A percentile compares a stretch with the other conserved stretches of the same genome.
Evolutionary conservation across 2,329 filamentous ascomycete species (phyloP).

Genomic region (Meredithiella fracta): DNA sequence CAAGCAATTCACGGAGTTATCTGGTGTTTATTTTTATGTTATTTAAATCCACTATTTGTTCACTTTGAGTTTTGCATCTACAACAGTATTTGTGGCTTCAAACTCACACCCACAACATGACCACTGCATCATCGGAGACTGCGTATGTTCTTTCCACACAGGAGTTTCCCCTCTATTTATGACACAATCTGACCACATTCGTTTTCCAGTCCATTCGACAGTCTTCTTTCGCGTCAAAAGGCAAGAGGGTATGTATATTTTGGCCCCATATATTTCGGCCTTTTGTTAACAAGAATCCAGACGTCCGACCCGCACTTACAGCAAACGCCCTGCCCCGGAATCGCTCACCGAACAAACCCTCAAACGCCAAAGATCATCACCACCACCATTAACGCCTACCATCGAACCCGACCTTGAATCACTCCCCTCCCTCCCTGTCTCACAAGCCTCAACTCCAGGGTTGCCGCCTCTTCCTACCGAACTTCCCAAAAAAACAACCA

Average conservation of each 20-base stretch:
- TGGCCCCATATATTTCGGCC: background rate
- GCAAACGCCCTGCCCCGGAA: constrained; percentile 21
- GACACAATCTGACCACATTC: background rate
- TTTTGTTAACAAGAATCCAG: constrained; percentile 1
- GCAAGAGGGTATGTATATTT: constrained; percentile 8
- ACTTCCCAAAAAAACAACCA: constrained; percentile 12
- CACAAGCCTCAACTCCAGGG: background rate
- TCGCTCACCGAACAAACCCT: constrained; percentile 17
- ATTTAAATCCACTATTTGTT: background rate
- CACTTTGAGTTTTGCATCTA: background rate
- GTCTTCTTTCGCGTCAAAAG: constrained; percentile 8
- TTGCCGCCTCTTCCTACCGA: background rate
- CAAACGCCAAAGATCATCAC: constrained; percentile 18
- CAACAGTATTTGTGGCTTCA: background rate
- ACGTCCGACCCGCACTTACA: constrained; percentile 24
- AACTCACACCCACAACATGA: background rate
- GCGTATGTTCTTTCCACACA: constrained; percentile 2
- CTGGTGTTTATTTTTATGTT: no score
- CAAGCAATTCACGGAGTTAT: no score
- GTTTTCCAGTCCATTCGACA: constrained; percentile 7
- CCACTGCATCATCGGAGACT: constrained; percentile 2
- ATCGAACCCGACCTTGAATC: constrained; percentile 4
- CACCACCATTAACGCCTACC: background rate
- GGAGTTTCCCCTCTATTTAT: background rate
- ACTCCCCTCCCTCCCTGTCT: background rate